A percentile compares a stretch with the other conserved stretches of the same genome.
Conservation (phyloP, 2,329 filamentous ascomycete genomes). For the Xylariaceae sp. region DNA sequence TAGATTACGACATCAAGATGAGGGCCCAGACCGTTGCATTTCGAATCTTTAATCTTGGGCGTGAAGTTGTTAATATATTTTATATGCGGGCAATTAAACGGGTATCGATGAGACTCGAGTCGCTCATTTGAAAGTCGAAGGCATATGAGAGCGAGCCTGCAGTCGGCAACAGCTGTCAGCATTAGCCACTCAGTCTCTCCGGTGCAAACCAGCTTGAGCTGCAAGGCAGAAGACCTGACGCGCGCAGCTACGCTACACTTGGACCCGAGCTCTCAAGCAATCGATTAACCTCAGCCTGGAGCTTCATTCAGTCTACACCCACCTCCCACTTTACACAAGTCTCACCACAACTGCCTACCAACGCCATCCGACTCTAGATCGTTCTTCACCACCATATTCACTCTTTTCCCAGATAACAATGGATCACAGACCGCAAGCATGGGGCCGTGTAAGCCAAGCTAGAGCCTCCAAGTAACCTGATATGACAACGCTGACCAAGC, state of each 20-base stretch:
- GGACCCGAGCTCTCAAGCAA: conserved; percentile 26
- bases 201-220: conserved; percentile 13
- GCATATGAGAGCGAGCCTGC: too few species aligned
- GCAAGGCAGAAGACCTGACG: conserved; percentile 38
- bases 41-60: neutral
- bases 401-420: conserved; percentile 49
- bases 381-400: conserved; percentile 13
- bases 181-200: too few species aligned
- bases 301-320: conserved; percentile 17
- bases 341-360: conserved; percentile 22
- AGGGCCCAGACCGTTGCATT: too few species aligned
- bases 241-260: conserved; percentile 28
- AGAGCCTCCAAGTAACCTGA: conserved; percentile 3
- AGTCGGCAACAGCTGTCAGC: neutral
- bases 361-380: neutral
- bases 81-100: neutral
- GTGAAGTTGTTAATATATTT: neutral
- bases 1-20: too few species aligned
- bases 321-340: conserved; percentile 12
- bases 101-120: too few species aligned
- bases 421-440: conserved; percentile 76
- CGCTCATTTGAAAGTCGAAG: too few species aligned
- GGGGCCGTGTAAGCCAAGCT: conserved; percentile 66
- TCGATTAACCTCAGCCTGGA: conserved; percentile 18
- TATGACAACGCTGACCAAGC: conserved; percentile 14